These are phyloP conservation scores for Fusarium illudens DNA, from an alignment of 2,329 filamentous ascomycete species.

Conservation along the genomic window DNA sequence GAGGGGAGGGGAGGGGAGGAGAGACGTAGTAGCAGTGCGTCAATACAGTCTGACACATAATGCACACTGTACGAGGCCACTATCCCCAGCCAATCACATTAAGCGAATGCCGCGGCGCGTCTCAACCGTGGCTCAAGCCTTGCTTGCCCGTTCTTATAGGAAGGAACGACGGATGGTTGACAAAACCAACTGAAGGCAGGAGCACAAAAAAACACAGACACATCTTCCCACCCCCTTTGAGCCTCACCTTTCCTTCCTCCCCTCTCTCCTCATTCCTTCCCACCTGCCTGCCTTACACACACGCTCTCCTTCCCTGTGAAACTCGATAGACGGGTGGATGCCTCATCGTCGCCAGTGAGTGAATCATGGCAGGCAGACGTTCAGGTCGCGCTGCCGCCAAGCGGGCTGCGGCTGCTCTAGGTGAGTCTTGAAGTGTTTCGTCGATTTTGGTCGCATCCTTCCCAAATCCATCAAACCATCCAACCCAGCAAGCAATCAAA, in stretches of 20 bases:
- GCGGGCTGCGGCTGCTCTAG: slow-evolving; percentile 62
- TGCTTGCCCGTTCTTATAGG: slow-evolving; percentile 6
- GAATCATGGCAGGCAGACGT: slow-evolving; percentile 53
- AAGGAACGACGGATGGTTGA: slow-evolving; percentile 19
- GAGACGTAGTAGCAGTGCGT: not conserved
- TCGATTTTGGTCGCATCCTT: slow-evolving; percentile 8
- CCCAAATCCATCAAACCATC: not conserved
- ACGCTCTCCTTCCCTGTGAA: slow-evolving; percentile 16
- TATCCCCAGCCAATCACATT: slow-evolving; percentile 40
- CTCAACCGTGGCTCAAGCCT: slow-evolving; percentile 38
- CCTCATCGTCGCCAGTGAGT: slow-evolving; percentile 1
- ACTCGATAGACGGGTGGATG: slow-evolving; percentile 25
- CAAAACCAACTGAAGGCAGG: slow-evolving; percentile 10
- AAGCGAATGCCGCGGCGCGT: slow-evolving; percentile 37
- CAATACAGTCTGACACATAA: slow-evolving; percentile 7
- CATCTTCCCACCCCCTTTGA: slow-evolving; percentile 9
- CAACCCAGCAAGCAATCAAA: slow-evolving; percentile 16
- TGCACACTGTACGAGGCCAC: not conserved
- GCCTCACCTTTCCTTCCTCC: slow-evolving; percentile 9
- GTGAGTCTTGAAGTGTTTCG: slow-evolving; percentile 49
- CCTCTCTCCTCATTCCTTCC: slow-evolving; percentile 9
- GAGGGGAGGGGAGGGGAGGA: too few species aligned
- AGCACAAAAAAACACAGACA: slow-evolving; percentile 15
- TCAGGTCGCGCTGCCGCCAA: slow-evolving; percentile 63
- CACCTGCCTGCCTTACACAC: not conserved